Conservation (phyloP, 1,139 yeast species). For the Suhomyces taliae region DNA sequence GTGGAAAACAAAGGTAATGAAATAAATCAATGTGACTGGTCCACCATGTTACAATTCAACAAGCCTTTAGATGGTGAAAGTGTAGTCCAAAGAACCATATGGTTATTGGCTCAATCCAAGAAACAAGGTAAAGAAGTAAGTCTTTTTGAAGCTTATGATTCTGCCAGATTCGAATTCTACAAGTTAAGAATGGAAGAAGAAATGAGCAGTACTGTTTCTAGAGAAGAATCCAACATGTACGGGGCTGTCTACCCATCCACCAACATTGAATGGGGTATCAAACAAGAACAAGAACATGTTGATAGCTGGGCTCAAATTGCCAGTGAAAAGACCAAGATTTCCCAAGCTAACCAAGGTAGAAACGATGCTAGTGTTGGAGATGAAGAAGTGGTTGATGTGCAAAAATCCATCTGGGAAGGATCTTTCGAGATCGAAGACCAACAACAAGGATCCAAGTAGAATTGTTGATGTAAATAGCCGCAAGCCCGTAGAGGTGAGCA, state of each 20-base stretch:
- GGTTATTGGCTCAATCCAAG: slow-evolving; percentile 51
- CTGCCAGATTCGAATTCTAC: slow-evolving; percentile 86
- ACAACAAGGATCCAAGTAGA: neutral
- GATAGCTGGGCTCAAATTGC: slow-evolving; percentile 77
- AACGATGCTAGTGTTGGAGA: slow-evolving; percentile 27
- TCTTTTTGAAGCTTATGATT: slow-evolving; percentile 72
- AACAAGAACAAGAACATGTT: slow-evolving; percentile 67
- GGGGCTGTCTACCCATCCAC: slow-evolving; percentile 74
- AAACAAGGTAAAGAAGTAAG: slow-evolving; percentile 29
- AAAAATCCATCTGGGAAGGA: slow-evolving; percentile 19
- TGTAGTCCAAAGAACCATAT: slow-evolving; percentile 89
- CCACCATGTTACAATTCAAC: slow-evolving; percentile 65
- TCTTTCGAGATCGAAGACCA: slow-evolving; percentile 11
- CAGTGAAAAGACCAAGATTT: slow-evolving; percentile 52
- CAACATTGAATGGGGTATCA: slow-evolving; percentile 64
- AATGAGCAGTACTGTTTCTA: slow-evolving; percentile 67
- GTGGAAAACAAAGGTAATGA: slow-evolving; percentile 70
- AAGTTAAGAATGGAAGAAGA: slow-evolving; percentile 83
- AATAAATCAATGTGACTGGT: slow-evolving; percentile 66
- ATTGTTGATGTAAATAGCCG: neutral
- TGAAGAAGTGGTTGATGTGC: slow-evolving; percentile 19
- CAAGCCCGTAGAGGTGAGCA: neutral
- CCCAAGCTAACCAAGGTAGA: slow-evolving; percentile 42
- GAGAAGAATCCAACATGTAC: slow-evolving; percentile 82
- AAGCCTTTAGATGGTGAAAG: slow-evolving; percentile 87